phyloP scores from a whole-genome alignment of 208 protist species.

The Leishmania aethiopica region DNA sequence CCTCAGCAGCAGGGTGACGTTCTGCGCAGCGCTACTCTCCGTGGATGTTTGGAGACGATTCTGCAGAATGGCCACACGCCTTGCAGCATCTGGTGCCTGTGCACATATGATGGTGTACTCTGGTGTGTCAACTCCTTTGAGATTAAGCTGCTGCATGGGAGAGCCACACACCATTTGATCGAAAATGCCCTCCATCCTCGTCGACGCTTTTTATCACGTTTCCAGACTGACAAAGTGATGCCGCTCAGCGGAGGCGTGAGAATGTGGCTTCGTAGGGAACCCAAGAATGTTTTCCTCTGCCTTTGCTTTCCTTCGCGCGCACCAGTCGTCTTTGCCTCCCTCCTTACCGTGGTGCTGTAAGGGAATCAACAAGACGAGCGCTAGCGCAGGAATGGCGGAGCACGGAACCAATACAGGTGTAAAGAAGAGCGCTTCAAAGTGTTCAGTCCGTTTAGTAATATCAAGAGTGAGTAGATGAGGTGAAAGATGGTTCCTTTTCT shows the following conservation, averaged over 20 bases:
- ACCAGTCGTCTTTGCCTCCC: background rate
- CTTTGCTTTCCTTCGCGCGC: background rate
- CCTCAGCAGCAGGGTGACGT: slow-evolving; percentile 68
- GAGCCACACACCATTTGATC: slow-evolving; percentile 58
- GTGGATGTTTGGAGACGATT: slow-evolving; percentile 72
- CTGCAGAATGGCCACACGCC: slow-evolving; percentile 63
- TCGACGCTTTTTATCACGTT: background rate
- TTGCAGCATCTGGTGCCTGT: slow-evolving; percentile 56
- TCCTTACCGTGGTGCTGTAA: background rate
- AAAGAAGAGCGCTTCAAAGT: slow-evolving; percentile 1
- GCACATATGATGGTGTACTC: slow-evolving; percentile 87
- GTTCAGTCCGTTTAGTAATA: background rate
- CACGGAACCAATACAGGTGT: background rate
- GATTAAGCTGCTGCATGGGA: slow-evolving; percentile 59
- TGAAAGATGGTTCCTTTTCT: background rate
- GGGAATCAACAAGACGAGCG: background rate
- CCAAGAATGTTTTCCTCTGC: background rate
- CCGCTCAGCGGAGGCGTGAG: background rate
- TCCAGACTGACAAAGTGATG: slow-evolving; percentile 3
- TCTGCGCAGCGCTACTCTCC: slow-evolving; percentile 74
- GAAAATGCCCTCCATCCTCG: slow-evolving; percentile 71
- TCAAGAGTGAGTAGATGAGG: slow-evolving; percentile 4
- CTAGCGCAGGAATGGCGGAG: background rate
- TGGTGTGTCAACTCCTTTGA: slow-evolving; percentile 40
- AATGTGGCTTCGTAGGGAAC: slow-evolving; percentile 2